A percentile compares a stretch with the other conserved stretches of the same genome.
These are phyloP conservation scores for Globisporangium paddicum DNA, from an alignment of 352 stramenopile genomes.

Conservation along the genomic window DNA sequence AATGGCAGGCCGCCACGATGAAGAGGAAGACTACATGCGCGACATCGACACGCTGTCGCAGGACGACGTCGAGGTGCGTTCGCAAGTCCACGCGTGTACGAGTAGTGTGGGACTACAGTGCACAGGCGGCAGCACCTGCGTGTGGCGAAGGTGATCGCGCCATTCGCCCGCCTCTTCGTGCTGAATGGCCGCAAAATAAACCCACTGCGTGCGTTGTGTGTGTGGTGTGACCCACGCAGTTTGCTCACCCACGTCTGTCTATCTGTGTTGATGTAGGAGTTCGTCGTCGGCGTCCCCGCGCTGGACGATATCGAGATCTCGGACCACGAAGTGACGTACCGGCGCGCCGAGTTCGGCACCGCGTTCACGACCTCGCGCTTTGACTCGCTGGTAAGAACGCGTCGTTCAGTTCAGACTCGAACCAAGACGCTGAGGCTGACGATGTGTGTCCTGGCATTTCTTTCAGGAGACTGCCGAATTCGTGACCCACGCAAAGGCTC, in stretches of 20 bases:
- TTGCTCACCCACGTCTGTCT: constrained; percentile 8
- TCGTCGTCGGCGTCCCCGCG: constrained; percentile 13
- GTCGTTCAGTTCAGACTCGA: not conserved
- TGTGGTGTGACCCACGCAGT: not conserved
- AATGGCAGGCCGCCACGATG: constrained; percentile 47
- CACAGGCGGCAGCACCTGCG: not conserved
- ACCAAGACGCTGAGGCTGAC: not conserved
- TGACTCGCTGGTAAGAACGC: constrained; percentile 37
- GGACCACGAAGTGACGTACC: constrained; percentile 61
- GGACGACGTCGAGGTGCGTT: constrained; percentile 49
- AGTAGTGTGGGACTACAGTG: not conserved
- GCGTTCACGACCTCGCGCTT: constrained; percentile 58
- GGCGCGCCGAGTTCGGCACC: constrained; percentile 42
- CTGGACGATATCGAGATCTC: constrained; percentile 30
- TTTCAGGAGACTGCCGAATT: constrained; percentile 23
- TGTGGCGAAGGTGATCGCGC: not conserved
- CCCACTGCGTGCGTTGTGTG: not conserved
- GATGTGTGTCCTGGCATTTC: not conserved
- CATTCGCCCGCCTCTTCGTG: not conserved
- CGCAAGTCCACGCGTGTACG: not conserved
- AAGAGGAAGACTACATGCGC: constrained; percentile 67
- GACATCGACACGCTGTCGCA: constrained; percentile 36
- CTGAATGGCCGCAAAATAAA: not conserved
- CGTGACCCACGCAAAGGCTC: constrained; percentile 22
- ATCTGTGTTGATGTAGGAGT: constrained; percentile 16